Evolutionary conservation across 2,329 filamentous ascomycete genomes (phyloP).

Genomic region (Rutstroemia sp.): DNA sequence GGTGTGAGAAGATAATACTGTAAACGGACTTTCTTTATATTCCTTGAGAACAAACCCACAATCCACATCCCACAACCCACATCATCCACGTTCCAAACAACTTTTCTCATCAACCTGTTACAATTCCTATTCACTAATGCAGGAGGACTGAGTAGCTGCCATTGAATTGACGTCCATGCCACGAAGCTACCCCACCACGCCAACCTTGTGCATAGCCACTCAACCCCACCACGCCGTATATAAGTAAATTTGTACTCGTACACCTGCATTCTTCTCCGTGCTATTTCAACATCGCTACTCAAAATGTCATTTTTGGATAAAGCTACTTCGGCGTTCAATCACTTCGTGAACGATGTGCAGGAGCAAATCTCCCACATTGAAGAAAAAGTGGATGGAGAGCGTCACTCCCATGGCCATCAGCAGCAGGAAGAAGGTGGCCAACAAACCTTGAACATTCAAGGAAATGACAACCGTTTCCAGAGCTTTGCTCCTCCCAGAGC

Average conservation of each 20-base stretch:
- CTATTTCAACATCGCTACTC: background rate
- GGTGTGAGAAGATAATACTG: background rate
- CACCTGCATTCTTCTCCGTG: background rate
- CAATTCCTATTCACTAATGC: background rate
- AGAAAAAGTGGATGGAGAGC: constrained; percentile 29
- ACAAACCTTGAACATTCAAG: constrained; percentile 34
- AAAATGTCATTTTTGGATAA: constrained; percentile 19
- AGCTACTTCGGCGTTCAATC: constrained; percentile 14
- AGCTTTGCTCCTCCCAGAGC: constrained; percentile 68
- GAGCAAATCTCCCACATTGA: constrained; percentile 11
- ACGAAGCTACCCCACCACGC: background rate
- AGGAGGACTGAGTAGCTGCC: background rate
- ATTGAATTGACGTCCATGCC: background rate
- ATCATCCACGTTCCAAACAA: background rate
- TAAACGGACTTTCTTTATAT: background rate
- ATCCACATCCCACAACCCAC: background rate
- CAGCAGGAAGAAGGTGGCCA: constrained; percentile 36
- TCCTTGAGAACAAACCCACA: background rate
- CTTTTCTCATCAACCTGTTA: background rate
- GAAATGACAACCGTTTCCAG: constrained; percentile 46
- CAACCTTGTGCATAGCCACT: background rate
- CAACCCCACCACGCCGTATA: background rate
- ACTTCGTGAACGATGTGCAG: constrained; percentile 16
- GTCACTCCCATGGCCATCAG: constrained; percentile 39
- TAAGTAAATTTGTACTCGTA: background rate